A percentile compares a stretch with the other conserved stretches of the same genome.
Conservation (phyloP, 495 filamentous ascomycete genomes). For the Podospora fimiseda region DNA sequence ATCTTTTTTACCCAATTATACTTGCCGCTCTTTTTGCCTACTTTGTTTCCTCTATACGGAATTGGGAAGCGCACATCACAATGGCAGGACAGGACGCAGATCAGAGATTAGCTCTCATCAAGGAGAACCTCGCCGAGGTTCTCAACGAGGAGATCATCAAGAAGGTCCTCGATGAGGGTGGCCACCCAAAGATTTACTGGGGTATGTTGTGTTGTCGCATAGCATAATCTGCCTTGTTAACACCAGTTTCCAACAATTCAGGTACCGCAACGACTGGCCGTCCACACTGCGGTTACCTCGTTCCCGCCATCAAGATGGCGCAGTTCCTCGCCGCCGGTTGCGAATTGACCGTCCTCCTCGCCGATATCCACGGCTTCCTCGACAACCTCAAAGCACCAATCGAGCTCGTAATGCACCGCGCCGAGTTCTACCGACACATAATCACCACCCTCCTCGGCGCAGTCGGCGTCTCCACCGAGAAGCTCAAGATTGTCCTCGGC, state of each 20-base stretch:
- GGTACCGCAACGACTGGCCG: slow-evolving; percentile 66
- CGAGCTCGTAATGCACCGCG: slow-evolving; percentile 75
- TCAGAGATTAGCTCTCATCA: slow-evolving; percentile 54
- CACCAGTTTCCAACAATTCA: slow-evolving; percentile 5
- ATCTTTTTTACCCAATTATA: no score
- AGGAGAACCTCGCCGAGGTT: slow-evolving; percentile 73
- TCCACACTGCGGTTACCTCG: slow-evolving; percentile 60
- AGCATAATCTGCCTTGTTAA: background rate
- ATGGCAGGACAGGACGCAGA: slow-evolving; percentile 9
- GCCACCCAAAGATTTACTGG: slow-evolving; percentile 77
- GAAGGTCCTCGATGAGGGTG: slow-evolving; percentile 62
- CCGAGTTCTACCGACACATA: slow-evolving; percentile 62
- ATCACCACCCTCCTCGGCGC: slow-evolving; percentile 62
- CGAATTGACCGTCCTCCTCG: slow-evolving; percentile 71
- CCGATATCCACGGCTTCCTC: slow-evolving; percentile 74
- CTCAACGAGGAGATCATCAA: slow-evolving; percentile 84
- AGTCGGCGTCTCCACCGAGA: slow-evolving; percentile 67
- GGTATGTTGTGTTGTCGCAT: slow-evolving; percentile 38
- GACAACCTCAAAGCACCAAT: slow-evolving; percentile 81
- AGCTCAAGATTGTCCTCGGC: slow-evolving; percentile 78
- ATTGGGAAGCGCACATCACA: slow-evolving; percentile 4
- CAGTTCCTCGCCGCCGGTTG: slow-evolving; percentile 82
- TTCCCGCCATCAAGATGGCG: slow-evolving; percentile 79
- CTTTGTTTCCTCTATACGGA: no score
- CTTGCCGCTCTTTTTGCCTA: no score